Percentiles rank a stretch among this genome's conserved stretches.
Conservation (phyloP, 2,329 filamentous ascomycete species). For the Cladophialophora chaetospira region DNA sequence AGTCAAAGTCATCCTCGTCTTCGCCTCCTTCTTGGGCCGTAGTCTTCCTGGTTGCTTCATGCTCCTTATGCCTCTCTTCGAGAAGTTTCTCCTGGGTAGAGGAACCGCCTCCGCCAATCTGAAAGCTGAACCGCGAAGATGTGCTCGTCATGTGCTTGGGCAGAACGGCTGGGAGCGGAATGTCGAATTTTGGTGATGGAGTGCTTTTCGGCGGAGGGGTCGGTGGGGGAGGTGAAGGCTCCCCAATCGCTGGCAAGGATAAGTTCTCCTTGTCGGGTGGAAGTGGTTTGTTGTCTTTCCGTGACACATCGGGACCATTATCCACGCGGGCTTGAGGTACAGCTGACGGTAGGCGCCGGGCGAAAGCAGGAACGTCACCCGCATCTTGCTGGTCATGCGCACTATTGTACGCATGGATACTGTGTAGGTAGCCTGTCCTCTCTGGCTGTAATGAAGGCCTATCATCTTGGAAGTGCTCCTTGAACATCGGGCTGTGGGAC, state of each 20-base stretch:
- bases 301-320: neutral
- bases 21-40: conserved; percentile 34
- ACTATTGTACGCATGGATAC: conserved; percentile 39
- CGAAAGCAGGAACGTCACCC: conserved; percentile 46
- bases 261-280: conserved; percentile 14
- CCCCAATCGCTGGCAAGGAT: conserved; percentile 2
- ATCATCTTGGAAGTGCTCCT: conserved; percentile 61
- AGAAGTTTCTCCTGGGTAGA: conserved; percentile 62
- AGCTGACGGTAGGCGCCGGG: conserved; percentile 44
- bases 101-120: conserved; percentile 60
- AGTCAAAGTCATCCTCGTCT: conserved; percentile 42
- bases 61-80: conserved; percentile 63
- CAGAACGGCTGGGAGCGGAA: conserved; percentile 36
- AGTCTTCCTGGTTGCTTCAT: conserved; percentile 49
- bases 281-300: conserved; percentile 12
- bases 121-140: conserved; percentile 67
- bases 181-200: conserved; percentile 29
- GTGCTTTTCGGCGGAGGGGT: conserved; percentile 29
- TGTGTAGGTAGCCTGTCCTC: conserved; percentile 47
- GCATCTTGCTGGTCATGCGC: conserved; percentile 36
- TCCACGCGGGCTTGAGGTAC: conserved; percentile 18
- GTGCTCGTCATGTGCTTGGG: conserved; percentile 57
- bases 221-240: conserved; percentile 26
- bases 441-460: conserved; percentile 43
- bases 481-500: conserved; percentile 60